Evolutionary conservation across 768 basidiomycete species (phyloP), one percentile per base, ranked within the genome.

Genomic region (Mycena kentingensis): DNA sequence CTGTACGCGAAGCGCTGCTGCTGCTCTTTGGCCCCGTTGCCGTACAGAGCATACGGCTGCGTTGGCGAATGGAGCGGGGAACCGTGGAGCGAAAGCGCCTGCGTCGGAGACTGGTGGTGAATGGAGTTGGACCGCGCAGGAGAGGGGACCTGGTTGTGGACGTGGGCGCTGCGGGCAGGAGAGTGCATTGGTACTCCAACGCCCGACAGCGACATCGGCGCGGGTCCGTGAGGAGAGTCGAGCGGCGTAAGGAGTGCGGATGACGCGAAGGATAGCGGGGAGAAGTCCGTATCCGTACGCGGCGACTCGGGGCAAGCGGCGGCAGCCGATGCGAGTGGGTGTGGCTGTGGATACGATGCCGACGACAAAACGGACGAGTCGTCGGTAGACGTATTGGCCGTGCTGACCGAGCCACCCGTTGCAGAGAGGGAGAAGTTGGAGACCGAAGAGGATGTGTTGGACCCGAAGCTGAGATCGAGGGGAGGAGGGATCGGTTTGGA

Each of bases 211-310:
- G 25, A 42, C n/a, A n/a, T 25, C 7, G 41, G 72, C 18, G 66
- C 54, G 46, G 67, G 75, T 35, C 74, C 73, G 44, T 76, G 78
- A 21, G 79, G 78, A 36, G 73, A 60, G 47, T 81, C 79, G 46
- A 76, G 73, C 5, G 80, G 80, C 0, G 80, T 81, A 28, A 80
- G 64, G 16, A 81, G 69, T 18, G 77, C 71, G 21, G 77, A 78
- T 24, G n/a, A n/a, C n/a, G 72, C 63, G 3, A 73, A 72, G 37
- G 79, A 80, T 34, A 74, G 71, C 21, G 79, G 79, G 32, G 79
- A 81, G 39, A 79, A 63, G 57, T 80, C 79, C 2, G 41, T 42
- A 25, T 42, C 41, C 5, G n/a, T n/a, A n/a, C n/a, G n/a, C n/a
- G 78, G 78, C 18, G 77, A 73, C 38, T 63, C 68, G 3, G 60